Evolutionary conservation across 208 protist species (phyloP), one percentile per base, ranked within the genome.

Genomic region (Trypanosoma boissoni): DNA sequence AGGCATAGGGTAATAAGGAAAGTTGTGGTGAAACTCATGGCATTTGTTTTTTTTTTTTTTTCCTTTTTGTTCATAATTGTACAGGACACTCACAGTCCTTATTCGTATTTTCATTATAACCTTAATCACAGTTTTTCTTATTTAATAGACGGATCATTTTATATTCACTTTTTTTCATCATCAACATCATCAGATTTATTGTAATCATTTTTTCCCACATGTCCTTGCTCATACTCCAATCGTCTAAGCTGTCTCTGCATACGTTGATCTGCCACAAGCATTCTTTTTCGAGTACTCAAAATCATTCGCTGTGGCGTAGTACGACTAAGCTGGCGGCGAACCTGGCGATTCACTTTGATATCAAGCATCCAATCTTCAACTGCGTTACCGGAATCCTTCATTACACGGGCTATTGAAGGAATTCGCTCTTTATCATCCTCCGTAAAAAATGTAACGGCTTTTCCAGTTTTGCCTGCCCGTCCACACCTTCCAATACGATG

Each of bases 401-500:
- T 94, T 3, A 98, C 78, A 48, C 84, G 87, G 14, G 91, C 96
- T 27, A 98, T 89, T 39, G 76, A 72, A 1, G 90, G 83, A 34
- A 98, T 83, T n/a, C 88, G 79, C 45, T 88, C 68, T 23, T 71
- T 72, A 69, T 99, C 96, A 34, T 97, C 91, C 53, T 98, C 83
- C 0, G 98, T 99, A 63, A 98, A 99, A 29, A 99, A 97, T 1
- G 97, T 99, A 44, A 98, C 85, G 1, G 98, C 97, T 14, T 64
- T 63, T 34, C 98, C 95, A 8, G 52, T 64, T 78, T 82, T 83
- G 26, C 81, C 97, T 32, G 78, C 97, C 68, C 86, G 92, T 51
- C 88, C 97, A 28, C 83, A 94, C 26, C 92, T 80, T 34, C 95
- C 98, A 28, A 99, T 88, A 23, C 97, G 86, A 68, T 99, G 98